Evolutionary conservation across 192 early-diverging fungal genomes (phyloP), one percentile per base, ranked within the genome.

Genomic region (Coemansia sp.): DNA sequence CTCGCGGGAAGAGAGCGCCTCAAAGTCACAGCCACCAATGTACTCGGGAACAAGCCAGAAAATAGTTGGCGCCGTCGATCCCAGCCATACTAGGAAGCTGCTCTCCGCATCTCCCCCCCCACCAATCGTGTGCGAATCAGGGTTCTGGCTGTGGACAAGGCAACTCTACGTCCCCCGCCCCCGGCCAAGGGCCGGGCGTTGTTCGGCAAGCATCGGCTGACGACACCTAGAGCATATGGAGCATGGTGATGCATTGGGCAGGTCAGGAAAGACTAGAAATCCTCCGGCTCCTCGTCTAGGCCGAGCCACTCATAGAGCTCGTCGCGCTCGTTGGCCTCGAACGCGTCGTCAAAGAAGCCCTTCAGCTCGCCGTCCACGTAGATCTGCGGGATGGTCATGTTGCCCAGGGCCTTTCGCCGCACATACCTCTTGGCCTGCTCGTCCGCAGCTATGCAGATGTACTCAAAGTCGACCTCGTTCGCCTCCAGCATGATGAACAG

Each of bases 381-480:
- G 1, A 79, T 33, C 56, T 72, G 68, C 10, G 77, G 77, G 38
- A 76, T 67, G 0, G 61, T 60, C 66, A 63, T 78, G 31, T 69
- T 67, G 10, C 65, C 69, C 8, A 56, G 49, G 26, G 69, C 51
- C 61, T 79, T 79, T 38, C 67, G 49, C 54, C 65, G 60, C 61
- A 79, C 46, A 28, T 73, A 76, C 43, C 45, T 45, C 33, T 79
- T 79, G 10, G 74, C 77, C 30, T 56, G 29, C 42, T 79, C 69
- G 52, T 79, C 69, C 0, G 60, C 61, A 1, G 77, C 77, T 28
- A 76, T 60, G 47, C 70, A 67, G 10, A 76, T 61, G 35, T 73
- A 79, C 38, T 75, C 74, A 69, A 68, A 79, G 43, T 72, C 74
- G 10, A 79, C 58, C 27, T 75, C 68, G 39, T 62, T 53, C 21